Evolutionary conservation across 257 asterid genomes (phyloP), one percentile per base, ranked within the genome.

Genomic region (Nicotiana otophora): DNA sequence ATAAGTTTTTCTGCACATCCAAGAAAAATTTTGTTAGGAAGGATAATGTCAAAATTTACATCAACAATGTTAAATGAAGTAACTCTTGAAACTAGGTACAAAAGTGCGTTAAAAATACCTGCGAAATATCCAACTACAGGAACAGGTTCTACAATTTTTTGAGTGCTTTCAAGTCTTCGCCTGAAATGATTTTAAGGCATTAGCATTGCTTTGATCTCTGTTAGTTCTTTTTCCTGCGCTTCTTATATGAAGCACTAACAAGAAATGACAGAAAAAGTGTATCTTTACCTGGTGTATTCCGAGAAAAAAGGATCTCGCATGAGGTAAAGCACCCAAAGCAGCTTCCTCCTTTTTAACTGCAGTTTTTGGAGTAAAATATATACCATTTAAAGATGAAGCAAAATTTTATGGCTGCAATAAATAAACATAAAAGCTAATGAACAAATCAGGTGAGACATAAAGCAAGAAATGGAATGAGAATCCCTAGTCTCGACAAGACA

Each of bases 221-320:
- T 12, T 74, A 17, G 16, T 75, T 51, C 60, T 26, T 20, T 46
- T 26, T 23, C 5, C 42, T 48, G 61, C 16, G 6, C 26, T 48
- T 48, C 42, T 23, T 4, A 23, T 72, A 26, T 74, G n/a, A 39
- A 34, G 57, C 36, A 33, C 5, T 15, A 20, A 67, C 69, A 39
- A 16, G 62, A 28, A 64, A 51, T 7, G 48, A 69, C n/a, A 72
- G 28, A 48, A 81, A 48, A 82, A 81, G 17, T 48, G 58, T 19
- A 9, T n/a, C 20, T 19, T 82, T 94, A 96, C 98, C 98, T 64
- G 34, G 98, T 96, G 84, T 94, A 88, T 83, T 92, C 94, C 87
- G 89, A 86, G 89, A 96, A 96, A 84, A 94, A 90, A 15, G 98
- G 98, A 89, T 96, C 98, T 90, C 99, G 92, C 99, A 96, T 93